phyloP scores from a whole-genome alignment of 345 rosid genomes.

The Melaleuca alternifolia region DNA sequence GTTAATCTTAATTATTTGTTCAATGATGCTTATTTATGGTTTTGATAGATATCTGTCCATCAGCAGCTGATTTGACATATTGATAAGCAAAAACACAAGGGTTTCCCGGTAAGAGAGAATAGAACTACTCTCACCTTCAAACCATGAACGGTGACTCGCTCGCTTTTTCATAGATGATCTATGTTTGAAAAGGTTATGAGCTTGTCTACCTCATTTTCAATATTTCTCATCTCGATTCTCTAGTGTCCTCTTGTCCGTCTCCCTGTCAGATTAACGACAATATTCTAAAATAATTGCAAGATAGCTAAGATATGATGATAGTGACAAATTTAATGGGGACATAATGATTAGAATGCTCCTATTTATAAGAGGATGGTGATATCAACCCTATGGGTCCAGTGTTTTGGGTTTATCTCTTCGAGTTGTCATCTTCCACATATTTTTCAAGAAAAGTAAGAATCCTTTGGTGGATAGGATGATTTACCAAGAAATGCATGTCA shows the following conservation, averaged over 20 bases:
- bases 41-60: too few relatives aligned
- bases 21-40: too few relatives aligned
- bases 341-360: not conserved
- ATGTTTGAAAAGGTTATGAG: not conserved
- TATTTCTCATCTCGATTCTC: not conserved
- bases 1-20: too few relatives aligned
- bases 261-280: not conserved
- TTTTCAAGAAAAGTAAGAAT: not conserved
- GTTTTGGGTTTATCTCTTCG: not conserved
- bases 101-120: not conserved
- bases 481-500: not conserved
- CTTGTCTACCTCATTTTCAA: not conserved
- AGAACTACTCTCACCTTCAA: not conserved
- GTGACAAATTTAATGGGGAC: not conserved
- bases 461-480: not conserved
- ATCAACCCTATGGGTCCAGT: not conserved
- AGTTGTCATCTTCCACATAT: not conserved
- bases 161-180: not conserved
- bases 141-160: not conserved
- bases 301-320: not conserved
- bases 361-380: not conserved
- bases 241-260: not conserved
- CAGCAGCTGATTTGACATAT: too few relatives aligned
- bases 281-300: not conserved
- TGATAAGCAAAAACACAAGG: not conserved